A percentile compares a stretch with the other conserved stretches of the same genome.
These are phyloP conservation scores for Thielaviopsis euricoi DNA, from an alignment of 2,329 filamentous ascomycete genomes.

Conservation along the genomic window DNA sequence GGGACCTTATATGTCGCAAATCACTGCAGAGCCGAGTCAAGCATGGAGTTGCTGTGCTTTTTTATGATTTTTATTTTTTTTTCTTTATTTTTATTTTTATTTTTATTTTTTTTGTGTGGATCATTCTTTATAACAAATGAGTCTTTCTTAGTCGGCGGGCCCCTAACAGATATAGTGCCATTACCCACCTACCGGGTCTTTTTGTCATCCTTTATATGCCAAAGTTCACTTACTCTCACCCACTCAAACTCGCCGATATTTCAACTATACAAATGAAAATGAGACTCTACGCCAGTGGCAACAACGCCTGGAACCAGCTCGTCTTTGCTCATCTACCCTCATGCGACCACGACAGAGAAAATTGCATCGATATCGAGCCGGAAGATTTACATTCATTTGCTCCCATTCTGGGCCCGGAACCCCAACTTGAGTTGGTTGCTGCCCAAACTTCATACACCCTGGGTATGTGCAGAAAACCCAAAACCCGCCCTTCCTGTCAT, in stretches of 20 bases:
- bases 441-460: slow-evolving; percentile 28
- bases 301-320: slow-evolving; percentile 44
- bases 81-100: no score
- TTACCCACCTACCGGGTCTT: background rate
- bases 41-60: no score
- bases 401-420: slow-evolving; percentile 22
- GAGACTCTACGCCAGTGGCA: slow-evolving; percentile 37
- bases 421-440: slow-evolving; percentile 20
- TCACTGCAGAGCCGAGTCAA: no score
- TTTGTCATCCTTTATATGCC: no score
- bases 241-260: background rate
- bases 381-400: slow-evolving; percentile 30
- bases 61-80: no score
- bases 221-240: no score
- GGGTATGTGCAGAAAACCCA: slow-evolving; percentile 23
- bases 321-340: slow-evolving; percentile 18
- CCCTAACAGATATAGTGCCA: background rate
- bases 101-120: no score
- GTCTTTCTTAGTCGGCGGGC: background rate
- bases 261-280: slow-evolving; percentile 16
- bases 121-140: background rate
- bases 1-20: no score
- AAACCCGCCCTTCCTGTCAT: no score
- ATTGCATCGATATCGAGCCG: slow-evolving; percentile 19
- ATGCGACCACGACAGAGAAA: background rate